Conservation (phyloP, 192 early-diverging fungal genomes). For the Kappamyces sp. region DNA sequence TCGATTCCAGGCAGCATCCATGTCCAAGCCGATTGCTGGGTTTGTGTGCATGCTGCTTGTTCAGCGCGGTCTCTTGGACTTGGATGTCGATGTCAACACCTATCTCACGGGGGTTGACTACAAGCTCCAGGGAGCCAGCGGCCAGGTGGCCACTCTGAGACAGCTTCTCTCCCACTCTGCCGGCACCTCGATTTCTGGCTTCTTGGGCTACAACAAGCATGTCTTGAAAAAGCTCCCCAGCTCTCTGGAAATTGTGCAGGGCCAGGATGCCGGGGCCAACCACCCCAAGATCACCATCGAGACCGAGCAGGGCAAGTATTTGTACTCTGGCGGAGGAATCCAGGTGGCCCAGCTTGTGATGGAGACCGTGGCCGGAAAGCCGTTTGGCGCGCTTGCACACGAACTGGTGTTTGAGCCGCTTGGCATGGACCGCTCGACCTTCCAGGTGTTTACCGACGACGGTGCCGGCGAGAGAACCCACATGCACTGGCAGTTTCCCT, state of each 20-base stretch:
- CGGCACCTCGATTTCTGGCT: slow-evolving; percentile 21
- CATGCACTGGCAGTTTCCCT: not conserved
- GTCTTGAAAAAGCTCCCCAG: slow-evolving; percentile 4
- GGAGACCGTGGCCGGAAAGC: slow-evolving; percentile 27
- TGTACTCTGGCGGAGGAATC: slow-evolving; percentile 29
- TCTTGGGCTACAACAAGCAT: slow-evolving; percentile 28
- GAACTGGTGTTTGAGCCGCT: slow-evolving; percentile 21
- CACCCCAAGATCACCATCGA: slow-evolving; percentile 12
- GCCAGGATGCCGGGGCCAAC: slow-evolving; percentile 23
- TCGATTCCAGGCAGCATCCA: slow-evolving; percentile 29
- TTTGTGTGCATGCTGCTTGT: slow-evolving; percentile 28
- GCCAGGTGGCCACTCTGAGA: slow-evolving; percentile 20
- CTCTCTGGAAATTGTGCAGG: slow-evolving; percentile 15
- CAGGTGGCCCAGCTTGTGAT: slow-evolving; percentile 25
- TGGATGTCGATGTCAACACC: slow-evolving; percentile 27
- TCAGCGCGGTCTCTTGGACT: slow-evolving; percentile 26
- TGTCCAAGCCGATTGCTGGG: slow-evolving; percentile 28
- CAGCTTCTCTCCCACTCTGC: slow-evolving; percentile 27
- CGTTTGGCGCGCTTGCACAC: slow-evolving; percentile 17
- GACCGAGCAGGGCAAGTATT: slow-evolving; percentile 11
- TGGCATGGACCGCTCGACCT: slow-evolving; percentile 21
- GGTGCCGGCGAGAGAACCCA: no score
- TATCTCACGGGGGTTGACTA: slow-evolving; percentile 19
- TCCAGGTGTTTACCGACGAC: no score
- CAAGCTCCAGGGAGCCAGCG: slow-evolving; percentile 8